Evolutionary conservation across 495 filamentous ascomycete genomes (phyloP).

Genomic region (Jackrogersella multiformis): DNA sequence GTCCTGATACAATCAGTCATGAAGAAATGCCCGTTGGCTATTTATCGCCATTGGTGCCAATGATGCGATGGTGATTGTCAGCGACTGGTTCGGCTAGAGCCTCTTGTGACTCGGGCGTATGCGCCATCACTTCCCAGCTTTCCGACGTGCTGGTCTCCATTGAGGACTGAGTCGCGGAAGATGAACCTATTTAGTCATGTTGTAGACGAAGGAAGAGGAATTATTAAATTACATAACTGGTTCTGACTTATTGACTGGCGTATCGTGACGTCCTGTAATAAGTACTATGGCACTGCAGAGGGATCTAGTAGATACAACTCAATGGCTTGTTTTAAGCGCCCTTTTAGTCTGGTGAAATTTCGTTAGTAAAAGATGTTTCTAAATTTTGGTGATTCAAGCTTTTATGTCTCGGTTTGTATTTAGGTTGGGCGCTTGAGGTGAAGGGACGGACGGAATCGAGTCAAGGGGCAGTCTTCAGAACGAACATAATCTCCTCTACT

Average conservation of each 20-base stretch:
- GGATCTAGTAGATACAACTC: neutral
- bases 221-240: neutral
- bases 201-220: neutral
- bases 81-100: neutral
- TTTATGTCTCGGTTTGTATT: too few relatives aligned
- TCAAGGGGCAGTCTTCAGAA: too few relatives aligned
- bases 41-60: neutral
- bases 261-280: neutral
- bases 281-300: neutral
- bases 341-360: too few relatives aligned
- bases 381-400: neutral
- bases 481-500: too few relatives aligned
- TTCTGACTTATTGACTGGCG: neutral
- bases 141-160: neutral
- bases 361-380: neutral
- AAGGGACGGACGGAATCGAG: too few relatives aligned
- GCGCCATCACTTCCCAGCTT: neutral
- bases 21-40: too few relatives aligned
- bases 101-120: neutral
- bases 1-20: too few relatives aligned
- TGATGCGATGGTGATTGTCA: neutral
- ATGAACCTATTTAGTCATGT: neutral
- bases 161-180: neutral
- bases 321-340: too few relatives aligned
- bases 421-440: too few relatives aligned